Evolutionary conservation across 495 filamentous ascomycete genomes (phyloP), one percentile per base, ranked within the genome.

Genomic region (Delitschia confertaspora): DNA sequence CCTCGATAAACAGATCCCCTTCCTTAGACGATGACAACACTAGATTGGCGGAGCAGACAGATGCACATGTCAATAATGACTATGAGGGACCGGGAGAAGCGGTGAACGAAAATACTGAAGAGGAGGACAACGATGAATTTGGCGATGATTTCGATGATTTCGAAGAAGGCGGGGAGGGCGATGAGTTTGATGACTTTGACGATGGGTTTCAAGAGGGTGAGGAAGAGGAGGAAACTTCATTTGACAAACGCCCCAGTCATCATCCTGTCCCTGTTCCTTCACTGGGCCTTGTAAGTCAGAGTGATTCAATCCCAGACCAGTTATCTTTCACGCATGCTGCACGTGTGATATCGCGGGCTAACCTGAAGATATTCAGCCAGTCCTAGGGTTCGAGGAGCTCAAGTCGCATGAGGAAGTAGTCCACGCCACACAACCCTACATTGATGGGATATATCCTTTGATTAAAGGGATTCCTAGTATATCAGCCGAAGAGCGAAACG

Each of bases 131-230:
- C 17, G 73, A 72, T 50, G 78, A 68, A 14, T 81, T 82, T 66
- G 84, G 82, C 45, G 88, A 91, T 58, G 88, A 93, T 46, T 95
- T 96, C 74, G 91, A 95, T 63, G 88, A 95, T 55, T 95, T 96
- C 60, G 88, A 88, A 59, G 87, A 86, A 39, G 78, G 79, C 48
- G 53, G 45, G 16, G 68, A 60, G 25, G 71, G 71, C 30, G 76
- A 77, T 49, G 87, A 91, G 63, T 89, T 89, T 71, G 85, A 78
- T 36, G 87, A 93, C 61, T 96, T 96, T 67, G 85, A 84, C 57
- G 85, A 89, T 56, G 85, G 75, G 33, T 87, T 88, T 66, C 75
- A 86, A 65, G 70, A 82, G 56, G 66, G 74, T 31, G 48, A 44
- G 34, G 45, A 47, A 37, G 71, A 70, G 50, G 61, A 65, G 46